Percentiles rank a stretch among this genome's conserved stretches.
phyloP scores from a whole-genome alignment of 345 rosid genomes.

The Mallotus nudiflorus region DNA sequence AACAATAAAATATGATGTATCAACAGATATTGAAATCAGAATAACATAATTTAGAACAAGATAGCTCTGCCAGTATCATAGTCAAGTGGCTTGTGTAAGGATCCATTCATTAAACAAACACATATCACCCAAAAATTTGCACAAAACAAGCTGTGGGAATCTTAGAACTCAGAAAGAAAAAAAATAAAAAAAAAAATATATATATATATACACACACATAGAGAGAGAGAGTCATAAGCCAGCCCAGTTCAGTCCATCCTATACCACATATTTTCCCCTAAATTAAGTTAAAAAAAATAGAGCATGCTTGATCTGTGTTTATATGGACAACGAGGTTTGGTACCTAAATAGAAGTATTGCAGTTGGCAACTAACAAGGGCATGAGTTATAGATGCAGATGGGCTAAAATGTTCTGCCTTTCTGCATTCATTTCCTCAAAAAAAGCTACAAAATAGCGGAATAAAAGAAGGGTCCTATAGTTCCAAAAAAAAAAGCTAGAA shows the following conservation, averaged over 20 bases:
- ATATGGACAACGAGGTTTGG: not conserved
- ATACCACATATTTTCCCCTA: no score
- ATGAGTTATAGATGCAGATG: no score
- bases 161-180: not conserved
- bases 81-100: not conserved
- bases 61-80: not conserved
- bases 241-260: no score
- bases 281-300: not conserved
- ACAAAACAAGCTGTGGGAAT: no score
- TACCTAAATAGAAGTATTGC: not conserved
- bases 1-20: not conserved
- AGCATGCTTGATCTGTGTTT: not conserved
- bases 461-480: no score
- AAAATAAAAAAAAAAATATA: not conserved
- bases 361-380: not conserved
- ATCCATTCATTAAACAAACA: not conserved
- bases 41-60: not conserved
- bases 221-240: no score
- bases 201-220: no score
- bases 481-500: no score
- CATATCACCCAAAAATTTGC: not conserved
- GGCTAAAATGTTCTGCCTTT: no score
- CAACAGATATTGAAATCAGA: not conserved
- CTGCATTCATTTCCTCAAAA: no score
- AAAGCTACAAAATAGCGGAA: no score